Evolutionary conservation across 176 grass and related monocot genomes (phyloP).

Genomic region (Zoysia japonica): DNA sequence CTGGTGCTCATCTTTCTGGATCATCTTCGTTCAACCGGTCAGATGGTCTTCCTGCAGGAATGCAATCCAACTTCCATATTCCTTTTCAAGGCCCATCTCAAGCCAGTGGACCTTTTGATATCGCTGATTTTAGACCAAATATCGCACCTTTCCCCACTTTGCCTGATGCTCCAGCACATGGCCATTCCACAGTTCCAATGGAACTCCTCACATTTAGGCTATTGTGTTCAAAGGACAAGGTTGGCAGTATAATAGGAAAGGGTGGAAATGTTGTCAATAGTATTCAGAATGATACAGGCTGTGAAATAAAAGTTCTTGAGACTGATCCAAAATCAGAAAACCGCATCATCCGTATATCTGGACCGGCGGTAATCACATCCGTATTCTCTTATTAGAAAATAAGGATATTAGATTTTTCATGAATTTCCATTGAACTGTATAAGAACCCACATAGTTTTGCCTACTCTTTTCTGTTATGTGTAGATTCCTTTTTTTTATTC

Average conservation of each 20-base stretch:
- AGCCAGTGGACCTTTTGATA: conserved; percentile 45
- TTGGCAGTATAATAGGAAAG: conserved; percentile 87
- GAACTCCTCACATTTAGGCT: conserved; percentile 71
- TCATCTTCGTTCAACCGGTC: conserved; percentile 46
- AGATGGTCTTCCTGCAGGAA: conserved; percentile 62
- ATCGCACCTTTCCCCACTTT: conserved; percentile 50
- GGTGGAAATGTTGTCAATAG: conserved; percentile 75
- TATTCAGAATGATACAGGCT: conserved; percentile 89
- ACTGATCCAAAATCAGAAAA: conserved; percentile 69
- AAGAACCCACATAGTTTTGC: not conserved
- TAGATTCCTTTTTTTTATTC: not conserved
- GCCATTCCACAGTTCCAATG: conserved; percentile 47
- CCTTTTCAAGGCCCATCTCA: conserved; percentile 59
- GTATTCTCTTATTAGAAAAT: conserved; percentile 30
- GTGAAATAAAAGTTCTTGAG: conserved; percentile 89
- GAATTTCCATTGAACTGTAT: not conserved
- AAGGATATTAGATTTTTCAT: conserved; percentile 23
- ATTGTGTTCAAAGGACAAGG: conserved; percentile 81
- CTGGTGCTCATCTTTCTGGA: conserved; percentile 41
- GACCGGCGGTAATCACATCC: conserved; percentile 67
- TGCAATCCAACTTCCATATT: conserved; percentile 52
- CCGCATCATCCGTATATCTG: conserved; percentile 71
- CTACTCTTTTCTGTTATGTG: conserved; percentile 3
- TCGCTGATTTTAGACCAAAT: conserved; percentile 47
- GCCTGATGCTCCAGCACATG: conserved; percentile 48